These are phyloP conservation scores for Diaporthe sp. DNA, from an alignment of 2,329 filamentous ascomycete genomes.

Conservation along the genomic window DNA sequence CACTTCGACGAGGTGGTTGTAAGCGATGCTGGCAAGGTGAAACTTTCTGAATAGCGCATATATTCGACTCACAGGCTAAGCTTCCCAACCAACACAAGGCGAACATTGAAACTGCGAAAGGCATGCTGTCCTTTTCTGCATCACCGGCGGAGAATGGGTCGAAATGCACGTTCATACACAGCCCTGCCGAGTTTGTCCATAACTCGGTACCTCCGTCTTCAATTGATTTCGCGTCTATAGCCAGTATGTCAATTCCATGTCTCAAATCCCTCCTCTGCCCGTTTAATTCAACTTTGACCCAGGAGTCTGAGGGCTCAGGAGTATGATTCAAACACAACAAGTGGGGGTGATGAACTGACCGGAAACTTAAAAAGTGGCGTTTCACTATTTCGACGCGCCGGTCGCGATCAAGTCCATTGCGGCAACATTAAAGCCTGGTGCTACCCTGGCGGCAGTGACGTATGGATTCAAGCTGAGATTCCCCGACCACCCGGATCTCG, in stretches of 20 bases:
- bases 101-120: constrained; percentile 39
- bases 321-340: neutral
- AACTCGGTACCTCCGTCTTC: constrained; percentile 37
- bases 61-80: too few species aligned
- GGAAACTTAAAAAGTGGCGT: constrained; percentile 38
- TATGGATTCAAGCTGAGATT: constrained; percentile 44
- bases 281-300: neutral
- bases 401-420: constrained; percentile 41
- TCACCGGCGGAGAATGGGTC: neutral
- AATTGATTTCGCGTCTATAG: constrained; percentile 42
- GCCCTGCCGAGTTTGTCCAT: constrained; percentile 41
- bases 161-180: constrained; percentile 36
- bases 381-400: constrained; percentile 44
- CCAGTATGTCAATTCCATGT: neutral
- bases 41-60: neutral
- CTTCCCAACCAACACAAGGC: neutral
- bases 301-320: neutral
- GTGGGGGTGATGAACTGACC: neutral
- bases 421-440: constrained; percentile 40
- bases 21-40: constrained; percentile 42
- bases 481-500: constrained; percentile 31
- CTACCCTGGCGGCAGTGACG: constrained; percentile 41
- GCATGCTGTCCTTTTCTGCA: constrained; percentile 25
- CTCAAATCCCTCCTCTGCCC: too few species aligned
- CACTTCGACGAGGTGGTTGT: constrained; percentile 40